Conservation (phyloP, 2,329 filamentous ascomycete species). For the Dryadomyces quercus-mongolicae region DNA sequence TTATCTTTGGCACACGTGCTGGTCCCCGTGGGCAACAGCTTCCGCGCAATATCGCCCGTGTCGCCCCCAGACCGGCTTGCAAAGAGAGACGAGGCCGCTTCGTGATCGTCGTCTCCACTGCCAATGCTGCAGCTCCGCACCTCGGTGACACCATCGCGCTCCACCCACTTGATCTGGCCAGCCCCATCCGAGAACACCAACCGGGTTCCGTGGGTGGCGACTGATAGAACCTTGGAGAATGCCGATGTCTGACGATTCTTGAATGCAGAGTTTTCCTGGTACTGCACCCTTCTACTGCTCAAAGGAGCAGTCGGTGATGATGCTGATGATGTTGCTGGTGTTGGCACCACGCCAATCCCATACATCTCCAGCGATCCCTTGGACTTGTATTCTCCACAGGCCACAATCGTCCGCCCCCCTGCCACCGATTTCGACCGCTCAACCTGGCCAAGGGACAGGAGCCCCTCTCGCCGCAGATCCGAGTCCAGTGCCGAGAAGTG, state of each 20-base stretch:
- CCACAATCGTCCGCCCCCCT: constrained; percentile 57
- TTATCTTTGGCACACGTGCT: constrained; percentile 13
- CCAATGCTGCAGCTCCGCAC: constrained; percentile 43
- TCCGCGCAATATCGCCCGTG: constrained; percentile 65
- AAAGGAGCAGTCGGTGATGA: too few relatives aligned
- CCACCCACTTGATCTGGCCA: constrained; percentile 80
- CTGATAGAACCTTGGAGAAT: constrained; percentile 67
- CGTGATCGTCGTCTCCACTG: constrained; percentile 20
- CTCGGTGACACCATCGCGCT: constrained; percentile 64
- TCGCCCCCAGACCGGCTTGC: constrained; percentile 29
- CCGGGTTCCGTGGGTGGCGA: constrained; percentile 68
- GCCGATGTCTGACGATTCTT: constrained; percentile 79
- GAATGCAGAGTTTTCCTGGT: constrained; percentile 37
- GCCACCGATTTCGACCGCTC: constrained; percentile 37
- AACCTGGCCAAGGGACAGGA: constrained; percentile 42
- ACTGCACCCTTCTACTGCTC: constrained; percentile 12
- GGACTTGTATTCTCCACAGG: constrained; percentile 82
- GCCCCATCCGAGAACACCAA: constrained; percentile 76
- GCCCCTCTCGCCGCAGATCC: constrained; percentile 42
- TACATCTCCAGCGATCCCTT: constrained; percentile 89
- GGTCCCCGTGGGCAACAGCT: constrained; percentile 53
- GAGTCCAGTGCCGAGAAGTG: constrained; percentile 52
- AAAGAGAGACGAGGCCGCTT: constrained; percentile 36
- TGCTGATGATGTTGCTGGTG: too few relatives aligned
- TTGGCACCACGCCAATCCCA: constrained; percentile 29